Conservation (phyloP, 2,329 filamentous ascomycete species). For the Colletotrichum sp. region DNA sequence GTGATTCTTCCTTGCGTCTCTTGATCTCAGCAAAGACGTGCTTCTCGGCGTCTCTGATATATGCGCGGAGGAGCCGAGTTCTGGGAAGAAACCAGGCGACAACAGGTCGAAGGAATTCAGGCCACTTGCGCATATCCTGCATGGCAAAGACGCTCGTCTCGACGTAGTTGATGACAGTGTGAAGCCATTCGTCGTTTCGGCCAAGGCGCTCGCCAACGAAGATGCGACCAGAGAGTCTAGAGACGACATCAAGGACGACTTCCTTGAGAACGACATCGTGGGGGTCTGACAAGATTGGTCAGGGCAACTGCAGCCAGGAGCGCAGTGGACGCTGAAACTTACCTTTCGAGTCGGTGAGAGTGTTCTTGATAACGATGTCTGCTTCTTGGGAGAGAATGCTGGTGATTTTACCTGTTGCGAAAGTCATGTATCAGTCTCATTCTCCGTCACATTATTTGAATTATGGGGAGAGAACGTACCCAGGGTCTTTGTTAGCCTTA, state of each 20-base stretch:
- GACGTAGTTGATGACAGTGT: conserved; percentile 46
- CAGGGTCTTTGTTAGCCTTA: not conserved
- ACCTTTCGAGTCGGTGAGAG: not conserved
- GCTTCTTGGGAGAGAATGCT: not conserved
- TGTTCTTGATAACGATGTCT: not conserved
- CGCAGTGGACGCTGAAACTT: fast-evolving
- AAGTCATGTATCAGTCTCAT: not conserved
- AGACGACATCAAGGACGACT: conserved; percentile 36
- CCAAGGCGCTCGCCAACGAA: conserved; percentile 51
- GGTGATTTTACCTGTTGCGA: not conserved
- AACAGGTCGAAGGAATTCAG: conserved; percentile 40
- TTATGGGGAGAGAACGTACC: not conserved
- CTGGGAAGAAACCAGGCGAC: conserved; percentile 47
- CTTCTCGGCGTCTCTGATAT: not conserved
- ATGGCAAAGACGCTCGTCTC: conserved; percentile 38
- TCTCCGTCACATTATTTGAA: not conserved
- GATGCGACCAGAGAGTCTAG: conserved; percentile 52
- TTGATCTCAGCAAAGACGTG: not conserved
- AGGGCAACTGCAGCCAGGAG: not conserved
- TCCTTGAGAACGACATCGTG: not conserved
- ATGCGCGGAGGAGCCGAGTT: not conserved
- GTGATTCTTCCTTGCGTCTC: not conserved
- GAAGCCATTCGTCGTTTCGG: conserved; percentile 51
- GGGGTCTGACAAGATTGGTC: not conserved
- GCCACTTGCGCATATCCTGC: conserved; percentile 43